Conservation (phyloP, 2,329 filamentous ascomycete genomes). For the Purpureocillium lavendulum region DNA sequence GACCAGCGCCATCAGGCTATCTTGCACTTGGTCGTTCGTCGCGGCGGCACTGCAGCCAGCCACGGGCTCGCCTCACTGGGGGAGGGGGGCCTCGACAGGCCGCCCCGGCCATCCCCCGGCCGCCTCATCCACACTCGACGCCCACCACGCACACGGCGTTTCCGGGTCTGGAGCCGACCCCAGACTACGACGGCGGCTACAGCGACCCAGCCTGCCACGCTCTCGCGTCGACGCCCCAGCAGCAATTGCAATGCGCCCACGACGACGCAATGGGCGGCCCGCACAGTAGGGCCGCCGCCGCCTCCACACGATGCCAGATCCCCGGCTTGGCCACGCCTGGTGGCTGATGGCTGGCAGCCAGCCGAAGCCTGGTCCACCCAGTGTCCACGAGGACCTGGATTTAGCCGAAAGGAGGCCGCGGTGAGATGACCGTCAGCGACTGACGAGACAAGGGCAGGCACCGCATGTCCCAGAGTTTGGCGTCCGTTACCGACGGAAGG, state of each 20-base stretch:
- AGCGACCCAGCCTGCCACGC: too few relatives aligned
- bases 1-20: not conserved
- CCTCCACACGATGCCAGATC: constrained; percentile 7
- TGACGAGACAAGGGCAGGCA: too few relatives aligned
- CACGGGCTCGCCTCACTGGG: too few relatives aligned
- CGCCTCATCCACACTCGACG: too few relatives aligned
- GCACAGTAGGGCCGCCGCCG: constrained; percentile 9
- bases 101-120: too few relatives aligned
- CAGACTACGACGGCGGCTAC: not conserved
- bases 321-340: constrained; percentile 1
- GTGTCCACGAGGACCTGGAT: not conserved
- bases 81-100: too few relatives aligned
- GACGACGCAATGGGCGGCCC: constrained; percentile 5
- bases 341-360: too few relatives aligned
- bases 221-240: not conserved
- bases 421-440: not conserved
- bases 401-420: not conserved
- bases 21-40: not conserved
- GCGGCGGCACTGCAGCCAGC: not conserved
- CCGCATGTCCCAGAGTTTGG: too few relatives aligned
- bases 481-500: not conserved
- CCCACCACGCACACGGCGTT: not conserved
- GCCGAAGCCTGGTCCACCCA: too few relatives aligned
- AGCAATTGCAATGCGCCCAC: not conserved
- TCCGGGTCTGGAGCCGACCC: not conserved